Conservation (phyloP, 768 basidiomycete species). For the Leccinum uliginosum region DNA sequence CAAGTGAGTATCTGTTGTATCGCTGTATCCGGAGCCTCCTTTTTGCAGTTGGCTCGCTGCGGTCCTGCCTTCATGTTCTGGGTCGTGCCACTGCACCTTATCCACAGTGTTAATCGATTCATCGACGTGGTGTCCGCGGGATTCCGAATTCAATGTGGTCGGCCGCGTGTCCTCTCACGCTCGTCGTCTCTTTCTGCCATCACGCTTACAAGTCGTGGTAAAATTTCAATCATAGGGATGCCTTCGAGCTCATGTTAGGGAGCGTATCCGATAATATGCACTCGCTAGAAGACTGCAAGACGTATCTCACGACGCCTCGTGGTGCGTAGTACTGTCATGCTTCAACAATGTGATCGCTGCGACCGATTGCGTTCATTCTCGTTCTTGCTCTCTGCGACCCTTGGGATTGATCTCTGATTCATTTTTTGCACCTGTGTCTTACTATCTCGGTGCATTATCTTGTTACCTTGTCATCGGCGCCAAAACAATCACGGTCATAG, state of each 20-base stretch:
- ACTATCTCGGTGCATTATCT: neutral
- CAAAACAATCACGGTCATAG: conserved; percentile 5
- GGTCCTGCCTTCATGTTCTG: neutral
- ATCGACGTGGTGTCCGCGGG: conserved; percentile 8
- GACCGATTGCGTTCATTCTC: neutral
- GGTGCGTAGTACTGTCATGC: conserved; percentile 33
- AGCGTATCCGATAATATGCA: conserved; percentile 73
- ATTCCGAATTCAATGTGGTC: neutral
- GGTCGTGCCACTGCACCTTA: neutral
- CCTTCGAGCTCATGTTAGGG: conserved; percentile 80
- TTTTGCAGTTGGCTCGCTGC: neutral
- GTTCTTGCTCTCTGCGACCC: neutral
- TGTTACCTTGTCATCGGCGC: neutral
- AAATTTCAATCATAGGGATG: conserved; percentile 53
- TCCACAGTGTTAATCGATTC: neutral
- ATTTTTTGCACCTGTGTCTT: neutral
- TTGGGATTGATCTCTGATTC: neutral
- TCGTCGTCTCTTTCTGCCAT: neutral
- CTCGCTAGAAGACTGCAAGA: conserved; percentile 82
- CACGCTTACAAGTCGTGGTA: conserved; percentile 18
- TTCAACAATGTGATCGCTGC: neutral
- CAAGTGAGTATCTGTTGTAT: conserved; percentile 40
- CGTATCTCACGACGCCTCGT: conserved; percentile 59
- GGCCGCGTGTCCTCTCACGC: conserved; percentile 3
- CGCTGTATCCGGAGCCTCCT: neutral